phyloP scores from a whole-genome alignment of 441 rosid species.

The Eutrema salsugineum region DNA sequence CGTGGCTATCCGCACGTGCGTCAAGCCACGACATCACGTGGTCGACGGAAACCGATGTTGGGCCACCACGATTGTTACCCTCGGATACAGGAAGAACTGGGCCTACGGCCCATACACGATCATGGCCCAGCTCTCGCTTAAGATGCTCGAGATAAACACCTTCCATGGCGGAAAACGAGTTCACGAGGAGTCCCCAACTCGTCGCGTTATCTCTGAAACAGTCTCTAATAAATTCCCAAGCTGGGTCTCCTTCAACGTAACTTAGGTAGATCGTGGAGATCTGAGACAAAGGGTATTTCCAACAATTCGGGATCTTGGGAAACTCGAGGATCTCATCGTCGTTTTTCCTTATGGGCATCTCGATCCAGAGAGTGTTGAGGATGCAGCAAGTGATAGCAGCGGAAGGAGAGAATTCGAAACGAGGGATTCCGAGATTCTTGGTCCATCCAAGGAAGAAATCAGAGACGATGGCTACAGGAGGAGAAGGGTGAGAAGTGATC shows the following conservation, averaged over 20 bases:
- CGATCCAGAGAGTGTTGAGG: conserved; percentile 35
- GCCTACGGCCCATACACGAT: conserved; percentile 49
- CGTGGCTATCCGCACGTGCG: conserved; percentile 31
- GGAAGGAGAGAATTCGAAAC: conserved; percentile 47
- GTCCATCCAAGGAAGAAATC: conserved; percentile 62
- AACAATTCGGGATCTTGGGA: conserved; percentile 33
- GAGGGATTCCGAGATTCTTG: conserved; percentile 37
- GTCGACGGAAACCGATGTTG: conserved; percentile 25
- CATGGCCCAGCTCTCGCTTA: conserved; percentile 30
- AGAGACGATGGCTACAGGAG: conserved; percentile 48
- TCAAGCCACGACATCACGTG: conserved; percentile 46
- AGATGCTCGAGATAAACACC: conserved; percentile 41
- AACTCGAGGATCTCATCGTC: conserved; percentile 23
- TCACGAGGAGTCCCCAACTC: conserved; percentile 48
- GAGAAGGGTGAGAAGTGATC: conserved; percentile 46
- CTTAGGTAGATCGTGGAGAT: conserved; percentile 29
- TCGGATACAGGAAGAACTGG: conserved; percentile 30
- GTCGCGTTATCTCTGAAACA: conserved; percentile 22
- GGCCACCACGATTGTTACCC: conserved; percentile 44
- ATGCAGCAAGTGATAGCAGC: conserved; percentile 45
- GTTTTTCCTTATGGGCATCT: conserved; percentile 32
- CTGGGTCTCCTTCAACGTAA: conserved; percentile 32
- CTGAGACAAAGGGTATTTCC: conserved; percentile 39
- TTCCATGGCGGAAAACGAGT: conserved; percentile 40
- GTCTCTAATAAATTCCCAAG: conserved; percentile 34